Conservation (phyloP, 352 stramenopile genomes). For the Peronospora farinosa region DNA sequence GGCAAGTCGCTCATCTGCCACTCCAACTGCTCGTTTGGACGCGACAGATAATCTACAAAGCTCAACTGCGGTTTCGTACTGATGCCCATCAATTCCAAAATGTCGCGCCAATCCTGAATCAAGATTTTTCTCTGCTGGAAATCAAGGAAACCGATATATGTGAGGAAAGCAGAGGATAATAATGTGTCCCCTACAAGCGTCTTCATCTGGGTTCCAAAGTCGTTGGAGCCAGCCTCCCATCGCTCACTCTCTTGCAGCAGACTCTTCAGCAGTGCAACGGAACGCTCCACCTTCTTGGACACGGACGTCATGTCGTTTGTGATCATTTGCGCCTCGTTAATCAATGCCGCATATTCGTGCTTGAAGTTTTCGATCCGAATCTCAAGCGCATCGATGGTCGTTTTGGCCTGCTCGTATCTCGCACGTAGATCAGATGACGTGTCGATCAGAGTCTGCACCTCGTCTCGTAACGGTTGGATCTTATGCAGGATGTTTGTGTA, state of each 20-base stretch:
- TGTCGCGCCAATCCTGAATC: conserved; percentile 91
- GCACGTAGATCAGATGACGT: conserved; percentile 89
- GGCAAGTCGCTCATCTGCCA: conserved; percentile 96
- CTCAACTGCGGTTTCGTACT: conserved; percentile 68
- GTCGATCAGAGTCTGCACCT: conserved; percentile 96
- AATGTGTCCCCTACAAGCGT: conserved; percentile 97
- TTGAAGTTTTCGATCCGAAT: conserved; percentile 97
- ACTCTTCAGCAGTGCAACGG: conserved; percentile 96
- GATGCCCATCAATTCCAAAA: conserved; percentile 92
- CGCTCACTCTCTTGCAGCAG: conserved; percentile 96
- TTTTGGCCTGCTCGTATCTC: conserved; percentile 89
- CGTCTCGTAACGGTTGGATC: conserved; percentile 97
- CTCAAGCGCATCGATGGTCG: conserved; percentile 92
- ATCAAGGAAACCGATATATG: conserved; percentile 98
- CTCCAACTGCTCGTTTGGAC: conserved; percentile 89
- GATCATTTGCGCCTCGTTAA: conserved; percentile 96
- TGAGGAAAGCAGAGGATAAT: conserved; percentile 94
- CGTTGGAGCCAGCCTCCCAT: conserved; percentile 95
- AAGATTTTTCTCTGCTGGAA: conserved; percentile 94
- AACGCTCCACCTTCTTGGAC: conserved; percentile 95
- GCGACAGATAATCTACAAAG: conserved; percentile 96
- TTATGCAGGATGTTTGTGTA: conserved; percentile 98
- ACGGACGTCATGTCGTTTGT: conserved; percentile 97
- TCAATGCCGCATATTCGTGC: conserved; percentile 96
- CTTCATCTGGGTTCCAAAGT: conserved; percentile 94